phyloP scores from a whole-genome alignment of 257 asterid genomes.

The Henckelia pumila region DNA sequence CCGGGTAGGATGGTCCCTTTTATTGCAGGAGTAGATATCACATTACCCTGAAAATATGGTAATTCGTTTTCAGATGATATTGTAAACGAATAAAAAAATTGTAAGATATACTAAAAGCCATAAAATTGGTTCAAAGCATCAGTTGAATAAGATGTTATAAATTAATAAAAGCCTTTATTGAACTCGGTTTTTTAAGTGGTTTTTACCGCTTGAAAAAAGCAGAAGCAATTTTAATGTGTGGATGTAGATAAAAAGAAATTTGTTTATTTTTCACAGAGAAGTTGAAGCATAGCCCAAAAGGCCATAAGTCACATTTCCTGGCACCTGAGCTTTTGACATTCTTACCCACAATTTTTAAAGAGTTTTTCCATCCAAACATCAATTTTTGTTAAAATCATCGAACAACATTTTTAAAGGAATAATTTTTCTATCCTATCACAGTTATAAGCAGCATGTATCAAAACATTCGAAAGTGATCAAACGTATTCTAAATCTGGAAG shows the following conservation, averaged over 20 bases:
- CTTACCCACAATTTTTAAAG: neutral
- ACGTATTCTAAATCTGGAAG: neutral
- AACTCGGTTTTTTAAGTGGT: neutral
- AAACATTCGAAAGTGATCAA: neutral
- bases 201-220: neutral
- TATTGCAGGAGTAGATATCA: constrained; percentile 61
- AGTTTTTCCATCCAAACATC: neutral
- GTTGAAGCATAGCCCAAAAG: neutral
- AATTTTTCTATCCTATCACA: neutral
- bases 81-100: neutral
- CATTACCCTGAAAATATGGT: constrained; percentile 41
- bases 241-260: neutral
- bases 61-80: constrained; percentile 18
- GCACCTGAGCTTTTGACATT: neutral
- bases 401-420: neutral
- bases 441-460: neutral
- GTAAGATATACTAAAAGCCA: neutral
- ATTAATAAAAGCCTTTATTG: no score
- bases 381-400: no score
- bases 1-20: constrained; percentile 78
- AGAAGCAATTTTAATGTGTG: neutral
- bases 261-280: neutral
- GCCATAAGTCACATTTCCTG: neutral
- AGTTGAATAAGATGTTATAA: neutral
- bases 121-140: neutral